Conservation (phyloP, 2,329 filamentous ascomycete species). For the Tolypocladium cylindrosporum region DNA sequence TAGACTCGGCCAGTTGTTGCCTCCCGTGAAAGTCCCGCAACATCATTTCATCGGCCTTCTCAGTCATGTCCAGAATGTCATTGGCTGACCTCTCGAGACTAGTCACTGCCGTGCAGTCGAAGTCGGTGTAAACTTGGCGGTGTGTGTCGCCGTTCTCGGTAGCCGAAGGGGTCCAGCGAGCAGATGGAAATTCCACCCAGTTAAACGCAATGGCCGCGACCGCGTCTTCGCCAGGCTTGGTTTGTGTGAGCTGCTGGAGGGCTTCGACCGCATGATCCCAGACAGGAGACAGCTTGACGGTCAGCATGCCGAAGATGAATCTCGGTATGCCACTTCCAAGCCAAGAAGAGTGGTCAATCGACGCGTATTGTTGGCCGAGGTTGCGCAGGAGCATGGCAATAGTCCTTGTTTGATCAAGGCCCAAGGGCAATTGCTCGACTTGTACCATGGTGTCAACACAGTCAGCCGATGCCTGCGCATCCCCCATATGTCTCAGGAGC, state of each 20-base stretch:
- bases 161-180: conserved; percentile 38
- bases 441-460: conserved; percentile 52
- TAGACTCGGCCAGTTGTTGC: conserved; percentile 43
- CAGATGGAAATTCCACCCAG: conserved; percentile 59
- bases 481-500: conserved; percentile 52
- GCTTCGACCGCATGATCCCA: conserved; percentile 78
- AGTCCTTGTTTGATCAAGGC: conserved; percentile 62
- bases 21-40: conserved; percentile 52
- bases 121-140: conserved; percentile 52
- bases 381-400: conserved; percentile 82
- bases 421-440: conserved; percentile 71
- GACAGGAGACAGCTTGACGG: conserved; percentile 71
- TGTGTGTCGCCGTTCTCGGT: conserved; percentile 21
- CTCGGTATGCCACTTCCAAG: conserved; percentile 63
- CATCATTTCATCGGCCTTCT: conserved; percentile 48
- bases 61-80: conserved; percentile 41
- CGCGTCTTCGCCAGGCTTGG: conserved; percentile 60
- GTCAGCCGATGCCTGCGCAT: conserved; percentile 11
- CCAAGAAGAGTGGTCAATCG: conserved; percentile 50
- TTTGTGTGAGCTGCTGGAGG: conserved; percentile 64
- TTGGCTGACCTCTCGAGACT: conserved; percentile 43
- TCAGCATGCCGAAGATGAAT: conserved; percentile 84
- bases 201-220: conserved; percentile 64
- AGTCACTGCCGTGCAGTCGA: conserved; percentile 71
- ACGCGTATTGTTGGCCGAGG: conserved; percentile 54